Conservation (phyloP, 108 stramenopile genomes). For the Skeletonema grethae region DNA sequence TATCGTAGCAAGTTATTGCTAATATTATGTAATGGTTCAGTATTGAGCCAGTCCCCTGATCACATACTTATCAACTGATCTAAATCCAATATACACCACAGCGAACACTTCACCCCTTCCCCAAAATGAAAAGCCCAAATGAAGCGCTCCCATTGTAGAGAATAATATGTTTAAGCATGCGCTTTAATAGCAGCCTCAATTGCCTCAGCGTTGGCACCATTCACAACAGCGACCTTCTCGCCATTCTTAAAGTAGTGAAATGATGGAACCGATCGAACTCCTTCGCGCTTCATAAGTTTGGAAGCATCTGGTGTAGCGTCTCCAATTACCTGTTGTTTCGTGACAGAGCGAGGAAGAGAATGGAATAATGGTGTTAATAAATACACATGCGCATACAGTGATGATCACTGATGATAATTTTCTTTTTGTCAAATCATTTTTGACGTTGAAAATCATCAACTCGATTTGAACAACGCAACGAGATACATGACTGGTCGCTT, state of each 20-base stretch:
- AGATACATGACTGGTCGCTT: no score
- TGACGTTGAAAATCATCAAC: no score
- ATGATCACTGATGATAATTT: not conserved
- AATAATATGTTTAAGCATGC: constrained; percentile 41
- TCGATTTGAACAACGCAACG: no score
- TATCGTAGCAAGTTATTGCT: constrained; percentile 1
- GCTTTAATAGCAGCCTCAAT: constrained; percentile 88
- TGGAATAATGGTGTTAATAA: not conserved
- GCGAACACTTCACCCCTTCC: not conserved
- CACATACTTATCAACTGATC: not conserved
- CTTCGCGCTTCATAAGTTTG: constrained; percentile 88
- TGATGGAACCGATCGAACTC: constrained; percentile 86
- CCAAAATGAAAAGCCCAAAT: not conserved
- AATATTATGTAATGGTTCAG: not conserved
- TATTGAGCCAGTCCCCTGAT: not conserved
- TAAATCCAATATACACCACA: not conserved
- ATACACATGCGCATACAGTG: not conserved
- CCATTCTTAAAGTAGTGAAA: constrained; percentile 89
- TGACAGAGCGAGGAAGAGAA: not conserved
- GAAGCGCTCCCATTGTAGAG: not conserved
- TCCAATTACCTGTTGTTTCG: constrained; percentile 65
- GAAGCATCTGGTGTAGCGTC: constrained; percentile 81
- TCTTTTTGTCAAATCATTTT: not conserved
- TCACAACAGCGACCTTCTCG: constrained; percentile 88
- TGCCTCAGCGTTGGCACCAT: constrained; percentile 89